Base-by-base conservation (phyloP, 768 basidiomycete species). In the Suillus clintonianus region DNA sequence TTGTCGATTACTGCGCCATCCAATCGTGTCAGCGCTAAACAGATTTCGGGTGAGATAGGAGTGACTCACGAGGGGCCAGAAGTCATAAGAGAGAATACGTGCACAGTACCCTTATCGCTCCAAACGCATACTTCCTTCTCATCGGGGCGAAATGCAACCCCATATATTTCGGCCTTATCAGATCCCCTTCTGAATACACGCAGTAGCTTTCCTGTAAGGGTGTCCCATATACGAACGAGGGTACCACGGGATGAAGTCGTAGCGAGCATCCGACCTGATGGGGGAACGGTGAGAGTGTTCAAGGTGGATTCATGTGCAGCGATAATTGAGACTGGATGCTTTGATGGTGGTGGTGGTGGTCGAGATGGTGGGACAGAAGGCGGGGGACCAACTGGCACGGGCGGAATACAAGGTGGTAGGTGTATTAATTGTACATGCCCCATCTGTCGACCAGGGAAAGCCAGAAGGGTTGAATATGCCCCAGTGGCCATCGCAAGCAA, bases 91-190 rank as follows among this genome's bases (percentile, higher is more conserved):
- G 90, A 87, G 76, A 96, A 97, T 48, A 95, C 82, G 72, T 97
- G 95, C 8, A 97, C 88, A 0, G 95, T 97, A 41, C 95, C 95
- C 76, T 97, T 97, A 75, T 97, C 95, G 71, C 94, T 95, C 90
- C 94, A 94, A 11, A 93, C 94, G 70, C 92, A 93, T 0, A 97
- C 79, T 68, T 95, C 92, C 62, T 83, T 85, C 70, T 96, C 95
- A 68, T 94, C 94, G 5, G 87, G 89, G 42, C 94, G 84, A 75
- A 96, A 94, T 14, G 90, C 89, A 22, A 95, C 90, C 3, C 93
- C 93, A 74, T 94, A 96, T 50, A 97, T 95, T 70, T 91, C 89
- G 34, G 95, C 95, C 70, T 92, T 89, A 75, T 97, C 95, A 19
- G 90, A 85, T 10, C 95, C 95, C 72, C 95, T 83, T 62, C 95